Evolutionary conservation across 352 stramenopile species (phyloP), one percentile per base, ranked within the genome.

Genomic region (Pilasporangium apinafurcum): DNA sequence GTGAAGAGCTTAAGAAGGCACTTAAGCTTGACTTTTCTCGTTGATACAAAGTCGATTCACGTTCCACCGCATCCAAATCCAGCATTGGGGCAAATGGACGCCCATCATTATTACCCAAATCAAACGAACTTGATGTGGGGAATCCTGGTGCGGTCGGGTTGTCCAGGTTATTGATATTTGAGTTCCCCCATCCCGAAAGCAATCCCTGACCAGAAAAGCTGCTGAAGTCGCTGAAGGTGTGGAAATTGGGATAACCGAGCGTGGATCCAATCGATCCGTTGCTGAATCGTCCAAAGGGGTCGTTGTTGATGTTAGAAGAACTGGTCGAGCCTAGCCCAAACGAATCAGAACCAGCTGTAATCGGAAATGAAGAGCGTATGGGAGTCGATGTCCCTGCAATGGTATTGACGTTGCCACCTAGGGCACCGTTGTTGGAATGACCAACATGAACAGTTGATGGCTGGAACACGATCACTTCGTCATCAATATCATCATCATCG

Each of bases 381-480:
- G 14, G 27, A 30, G n/a, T n/a, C n/a, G n/a, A n/a, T n/a, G n/a
- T n/a, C n/a, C 21, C 43, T 9, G 64, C 27, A 22, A 49, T 18
- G n/a, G 50, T 35, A 34, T 64, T 65, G 10, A 37, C 48, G 9
- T 37, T 12, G 12, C 56, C 53, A 44, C 60, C 67, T 51, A 73
- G 63, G 13, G 55, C 58, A 44, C 41, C 61, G 32, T 45, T 78
- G 41, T 37, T 3, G 45, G 48, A 16, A 56, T 29, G 47, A 68
- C 56, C 9, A 45, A 52, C 26, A 36, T 54, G 24, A 82, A 35
- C 4, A 52, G 60, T 17, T 6, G 73, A 79, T 14, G 80, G 80
- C 51, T 83, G 73, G 55, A 81, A 92, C 18, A 92, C 75, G 44
- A 92, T 92, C 36, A 92, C 78, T 56, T 92, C 80, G 46, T 90